Percentiles rank a stretch among this genome's conserved stretches.
phyloP scores from a whole-genome alignment of 2,329 filamentous ascomycete species.

The Penicillium brasilianum region DNA sequence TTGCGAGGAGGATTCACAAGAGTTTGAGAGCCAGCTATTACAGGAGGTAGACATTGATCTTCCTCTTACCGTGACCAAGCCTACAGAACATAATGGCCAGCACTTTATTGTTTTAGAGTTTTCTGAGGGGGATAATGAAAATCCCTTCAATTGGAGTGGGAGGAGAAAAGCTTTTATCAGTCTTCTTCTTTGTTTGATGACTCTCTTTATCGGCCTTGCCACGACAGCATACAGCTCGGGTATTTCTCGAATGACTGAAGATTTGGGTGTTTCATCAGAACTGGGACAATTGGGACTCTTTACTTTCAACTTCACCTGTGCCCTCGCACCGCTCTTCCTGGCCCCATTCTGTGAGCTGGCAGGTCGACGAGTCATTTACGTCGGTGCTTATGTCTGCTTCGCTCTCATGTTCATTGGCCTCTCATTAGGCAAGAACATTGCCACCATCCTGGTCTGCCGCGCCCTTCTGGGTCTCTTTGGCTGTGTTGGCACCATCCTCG shows the following conservation, averaged over 20 bases:
- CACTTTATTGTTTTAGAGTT: conserved; percentile 56
- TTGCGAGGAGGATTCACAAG: conserved; percentile 26
- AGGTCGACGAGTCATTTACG: conserved; percentile 55
- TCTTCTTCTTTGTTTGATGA: conserved; percentile 57
- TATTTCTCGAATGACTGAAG: conserved; percentile 52
- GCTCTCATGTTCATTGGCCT: conserved; percentile 56
- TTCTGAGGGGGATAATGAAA: conserved; percentile 53
- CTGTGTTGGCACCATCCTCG: conserved; percentile 56
- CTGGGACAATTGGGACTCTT: conserved; percentile 58
- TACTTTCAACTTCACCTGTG: conserved; percentile 57
- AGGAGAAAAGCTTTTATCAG: conserved; percentile 55
- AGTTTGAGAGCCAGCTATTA: conserved; percentile 25
- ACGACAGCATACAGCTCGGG: conserved; percentile 60
- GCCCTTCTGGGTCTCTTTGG: conserved; percentile 56
- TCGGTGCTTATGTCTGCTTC: conserved; percentile 54
- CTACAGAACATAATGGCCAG: conserved; percentile 49
- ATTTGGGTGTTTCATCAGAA: conserved; percentile 50
- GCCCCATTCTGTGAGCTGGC: conserved; percentile 58
- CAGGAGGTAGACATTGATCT: conserved; percentile 55
- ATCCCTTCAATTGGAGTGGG: conserved; percentile 59
- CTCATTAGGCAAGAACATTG: conserved; percentile 55
- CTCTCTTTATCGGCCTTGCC: conserved; percentile 60
- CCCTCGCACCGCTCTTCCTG: conserved; percentile 54
- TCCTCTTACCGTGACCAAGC: conserved; percentile 54
- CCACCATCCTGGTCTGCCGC: conserved; percentile 55